Conservation (phyloP, 176 grass and related monocot species). For the Chloris gayana region DNA sequence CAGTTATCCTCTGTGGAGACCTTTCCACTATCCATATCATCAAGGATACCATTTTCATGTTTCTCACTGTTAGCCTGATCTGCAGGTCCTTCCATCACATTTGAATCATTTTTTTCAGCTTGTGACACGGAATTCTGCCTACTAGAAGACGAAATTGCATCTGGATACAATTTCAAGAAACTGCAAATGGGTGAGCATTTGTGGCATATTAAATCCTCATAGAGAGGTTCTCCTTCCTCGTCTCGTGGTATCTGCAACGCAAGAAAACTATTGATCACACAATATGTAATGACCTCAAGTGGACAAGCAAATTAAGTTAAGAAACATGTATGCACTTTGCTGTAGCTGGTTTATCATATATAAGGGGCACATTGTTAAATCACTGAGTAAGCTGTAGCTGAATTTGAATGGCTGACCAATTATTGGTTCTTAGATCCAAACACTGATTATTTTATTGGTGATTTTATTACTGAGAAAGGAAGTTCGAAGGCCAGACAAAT, state of each 20-base stretch:
- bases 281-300: background rate
- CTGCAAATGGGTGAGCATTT: slow-evolving; percentile 71
- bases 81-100: slow-evolving; percentile 43
- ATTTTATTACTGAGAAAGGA: background rate
- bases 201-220: slow-evolving; percentile 90
- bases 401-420: background rate
- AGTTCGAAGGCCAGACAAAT: background rate
- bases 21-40: slow-evolving; percentile 35
- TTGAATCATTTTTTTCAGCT: slow-evolving; percentile 38
- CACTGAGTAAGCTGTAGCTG: background rate
- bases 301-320: background rate
- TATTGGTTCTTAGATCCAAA: background rate
- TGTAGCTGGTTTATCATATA: background rate
- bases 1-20: slow-evolving; percentile 15
- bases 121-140: slow-evolving; percentile 49
- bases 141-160: slow-evolving; percentile 56
- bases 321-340: background rate
- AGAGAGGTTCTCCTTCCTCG: slow-evolving; percentile 86
- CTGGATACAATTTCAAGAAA: slow-evolving; percentile 84
- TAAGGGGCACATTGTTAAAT: slow-evolving; percentile 15
- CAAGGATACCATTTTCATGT: slow-evolving; percentile 38
- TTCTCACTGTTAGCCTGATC: slow-evolving; percentile 25
- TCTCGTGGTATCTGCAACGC: slow-evolving; percentile 76
- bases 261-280: slow-evolving; percentile 12
- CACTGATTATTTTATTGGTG: background rate